These are phyloP conservation scores for Fagopyrum esculentum DNA, from an alignment of 148 eudicot species.

Conservation along the genomic window DNA sequence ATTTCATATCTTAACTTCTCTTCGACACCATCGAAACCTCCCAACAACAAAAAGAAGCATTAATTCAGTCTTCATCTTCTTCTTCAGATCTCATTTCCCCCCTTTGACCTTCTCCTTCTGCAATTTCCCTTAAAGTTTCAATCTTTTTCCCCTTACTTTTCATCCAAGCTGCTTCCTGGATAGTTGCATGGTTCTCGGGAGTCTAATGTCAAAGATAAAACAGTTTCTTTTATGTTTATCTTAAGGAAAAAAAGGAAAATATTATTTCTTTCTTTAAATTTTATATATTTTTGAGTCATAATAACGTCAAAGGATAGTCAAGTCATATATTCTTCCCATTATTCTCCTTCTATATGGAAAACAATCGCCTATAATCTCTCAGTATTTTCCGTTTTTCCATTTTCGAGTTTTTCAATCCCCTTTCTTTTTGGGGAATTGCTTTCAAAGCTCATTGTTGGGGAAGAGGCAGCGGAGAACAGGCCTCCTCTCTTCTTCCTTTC, in stretches of 20 bases:
- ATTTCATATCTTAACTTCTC: not conserved
- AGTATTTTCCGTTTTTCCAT: not conserved
- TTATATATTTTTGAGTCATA: not conserved
- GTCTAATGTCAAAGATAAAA: too few relatives aligned
- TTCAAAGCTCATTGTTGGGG: not conserved
- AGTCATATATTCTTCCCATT: not conserved
- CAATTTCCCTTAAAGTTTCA: not conserved
- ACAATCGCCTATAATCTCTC: conserved; percentile 7
- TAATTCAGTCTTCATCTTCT: conserved; percentile 3
- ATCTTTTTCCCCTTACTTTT: not conserved
- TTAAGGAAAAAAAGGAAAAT: not conserved
- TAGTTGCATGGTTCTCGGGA: too few relatives aligned
- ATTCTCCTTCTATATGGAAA: not conserved
- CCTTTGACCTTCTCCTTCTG: not conserved
- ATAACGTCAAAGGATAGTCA: conserved; percentile 7
- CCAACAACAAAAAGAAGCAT: conserved; percentile 9
- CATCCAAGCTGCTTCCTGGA: not conserved
- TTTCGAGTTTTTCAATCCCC: not conserved
- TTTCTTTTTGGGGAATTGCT: too few relatives aligned
- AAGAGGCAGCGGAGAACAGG: not conserved
- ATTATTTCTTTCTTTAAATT: not conserved
- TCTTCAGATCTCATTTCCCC: not conserved
- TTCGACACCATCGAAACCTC: not conserved
- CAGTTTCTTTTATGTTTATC: not conserved
- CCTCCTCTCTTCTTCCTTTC: not conserved